Percentiles rank a stretch among this genome's conserved stretches.
Conservation (phyloP, 257 asterid genomes). For the Solanum tacnaense region DNA sequence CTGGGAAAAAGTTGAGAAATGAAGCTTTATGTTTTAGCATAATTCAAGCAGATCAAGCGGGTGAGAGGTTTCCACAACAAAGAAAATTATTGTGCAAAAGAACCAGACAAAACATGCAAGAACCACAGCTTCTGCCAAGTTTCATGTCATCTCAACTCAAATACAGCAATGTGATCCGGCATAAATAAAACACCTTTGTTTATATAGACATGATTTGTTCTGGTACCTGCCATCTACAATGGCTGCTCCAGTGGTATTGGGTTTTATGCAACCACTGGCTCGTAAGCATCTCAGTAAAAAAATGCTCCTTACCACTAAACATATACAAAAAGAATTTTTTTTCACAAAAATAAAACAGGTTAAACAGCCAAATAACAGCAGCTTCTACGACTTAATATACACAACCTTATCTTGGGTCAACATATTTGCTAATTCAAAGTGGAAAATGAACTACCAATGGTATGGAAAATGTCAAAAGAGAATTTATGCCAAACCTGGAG, state of each 20-base stretch:
- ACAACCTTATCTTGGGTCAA: not conserved
- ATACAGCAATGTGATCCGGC: not conserved
- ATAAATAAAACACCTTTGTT: not conserved
- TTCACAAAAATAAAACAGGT: not conserved
- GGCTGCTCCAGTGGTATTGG: not conserved
- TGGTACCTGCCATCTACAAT: not conserved
- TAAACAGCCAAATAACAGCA: not conserved
- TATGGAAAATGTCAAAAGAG: not conserved
- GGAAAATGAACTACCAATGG: not conserved
- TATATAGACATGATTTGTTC: not conserved
- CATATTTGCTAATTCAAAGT: not conserved
- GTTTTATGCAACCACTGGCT: not conserved
- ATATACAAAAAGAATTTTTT: not conserved
- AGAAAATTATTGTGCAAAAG: not conserved
- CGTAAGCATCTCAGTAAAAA: not conserved
- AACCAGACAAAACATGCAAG: not conserved
- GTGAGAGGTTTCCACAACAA: not conserved
- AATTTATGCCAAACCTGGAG: constrained; percentile 44
- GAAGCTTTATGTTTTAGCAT: not conserved
- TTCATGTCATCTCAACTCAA: not conserved
- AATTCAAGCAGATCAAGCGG: not conserved
- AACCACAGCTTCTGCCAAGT: not conserved
- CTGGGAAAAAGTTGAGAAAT: not conserved
- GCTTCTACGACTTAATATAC: not conserved
- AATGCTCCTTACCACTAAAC: not conserved